Evolutionary conservation across 371 early-diverging fungal genomes (phyloP).

Genomic region (Rhizopus delemar): DNA sequence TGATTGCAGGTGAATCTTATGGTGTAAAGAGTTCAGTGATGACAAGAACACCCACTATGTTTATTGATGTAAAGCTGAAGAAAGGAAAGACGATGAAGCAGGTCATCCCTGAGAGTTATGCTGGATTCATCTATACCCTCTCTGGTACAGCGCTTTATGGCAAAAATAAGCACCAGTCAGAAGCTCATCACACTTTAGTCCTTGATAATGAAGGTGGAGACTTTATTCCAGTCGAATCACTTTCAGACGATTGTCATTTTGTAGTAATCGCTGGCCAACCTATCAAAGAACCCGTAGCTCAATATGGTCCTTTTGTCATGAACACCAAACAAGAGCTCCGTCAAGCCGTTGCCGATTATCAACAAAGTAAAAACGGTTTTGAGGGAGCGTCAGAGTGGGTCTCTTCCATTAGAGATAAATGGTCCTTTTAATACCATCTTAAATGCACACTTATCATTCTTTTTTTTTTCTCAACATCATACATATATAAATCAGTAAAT

Average conservation of each 20-base stretch:
- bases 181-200: constrained; percentile 58
- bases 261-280: constrained; percentile 65
- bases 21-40: constrained; percentile 62
- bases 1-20: constrained; percentile 75
- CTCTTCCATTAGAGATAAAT: constrained; percentile 26
- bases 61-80: constrained; percentile 67
- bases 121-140: constrained; percentile 71
- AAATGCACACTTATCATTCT: too few species aligned
- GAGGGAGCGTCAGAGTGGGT: constrained; percentile 54
- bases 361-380: constrained; percentile 53
- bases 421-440: constrained; percentile 1
- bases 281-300: constrained; percentile 57
- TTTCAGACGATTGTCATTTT: constrained; percentile 57
- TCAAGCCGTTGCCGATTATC: constrained; percentile 56
- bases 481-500: not conserved
- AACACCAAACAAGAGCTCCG: constrained; percentile 55
- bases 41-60: constrained; percentile 73
- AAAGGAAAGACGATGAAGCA: constrained; percentile 57
- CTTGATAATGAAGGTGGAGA: constrained; percentile 51
- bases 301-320: constrained; percentile 68
- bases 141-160: constrained; percentile 60
- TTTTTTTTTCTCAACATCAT: not conserved
- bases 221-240: constrained; percentile 44
- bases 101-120: constrained; percentile 59
- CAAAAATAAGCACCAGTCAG: constrained; percentile 44